Evolutionary conservation across 2,329 filamentous ascomycete species (phyloP), one percentile per base, ranked within the genome.

Genomic region (Fusarium haematococcum): DNA sequence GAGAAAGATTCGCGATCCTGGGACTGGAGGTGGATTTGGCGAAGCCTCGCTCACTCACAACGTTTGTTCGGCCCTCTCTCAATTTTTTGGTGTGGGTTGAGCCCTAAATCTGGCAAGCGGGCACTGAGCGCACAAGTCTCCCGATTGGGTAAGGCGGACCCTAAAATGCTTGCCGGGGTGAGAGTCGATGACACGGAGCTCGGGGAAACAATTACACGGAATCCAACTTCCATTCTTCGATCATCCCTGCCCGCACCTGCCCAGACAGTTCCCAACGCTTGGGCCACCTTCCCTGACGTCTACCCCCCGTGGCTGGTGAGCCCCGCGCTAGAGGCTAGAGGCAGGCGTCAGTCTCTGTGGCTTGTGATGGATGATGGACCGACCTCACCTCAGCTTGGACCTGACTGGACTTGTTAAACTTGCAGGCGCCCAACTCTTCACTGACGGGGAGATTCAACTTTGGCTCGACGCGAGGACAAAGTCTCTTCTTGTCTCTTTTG

Each of bases 1-100:
- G 78, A 79, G 76, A 70, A 75, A 78, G 77, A 73, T 75, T 79
- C 78, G 78, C 78, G 78, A 79, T 79, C 75, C 77, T 71, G 69
- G 75, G 73, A 73, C 67, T 75, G 50, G 63, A 71, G 68, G 78
- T 79, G 76, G 77, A 74, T 75, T 78, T 78, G 73, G 60, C 74
- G 66, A 76, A 32, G 70, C 71, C 75, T 75, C 76, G 74, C 76
- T 74, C 65, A 70, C 61, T 68, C 71, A 74, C 67, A 69, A 75
- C 62, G 37, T 50, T 69, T 69, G 56, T 70, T 68, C 58, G 63
- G 45, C 45, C 45, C 32, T 64, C 65, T 61, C 70, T 74, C 72
- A 70, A 79, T 80, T 80, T 80, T 80, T 75, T 74, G 77, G 70
- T 80, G 79, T 80, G 79, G 79, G 79, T 81, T 81, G 79, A 80